Evolutionary conservation across 352 stramenopile genomes (phyloP).

Genomic region (Globisporangium emineosum): DNA sequence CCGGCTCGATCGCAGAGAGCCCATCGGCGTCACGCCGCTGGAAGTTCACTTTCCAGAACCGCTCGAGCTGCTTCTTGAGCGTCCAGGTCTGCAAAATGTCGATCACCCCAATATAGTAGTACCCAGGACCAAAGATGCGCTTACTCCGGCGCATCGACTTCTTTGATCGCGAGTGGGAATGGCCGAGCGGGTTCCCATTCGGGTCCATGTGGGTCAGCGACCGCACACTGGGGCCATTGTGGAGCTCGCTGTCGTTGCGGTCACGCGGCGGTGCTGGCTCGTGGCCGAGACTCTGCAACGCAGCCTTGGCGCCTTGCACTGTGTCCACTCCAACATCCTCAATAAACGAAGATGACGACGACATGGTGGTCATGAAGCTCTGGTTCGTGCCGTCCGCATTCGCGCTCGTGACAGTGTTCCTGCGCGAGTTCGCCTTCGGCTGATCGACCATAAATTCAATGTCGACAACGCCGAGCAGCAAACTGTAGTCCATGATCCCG

Average conservation of each 20-base stretch:
- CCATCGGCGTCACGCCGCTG: conserved; percentile 66
- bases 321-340: neutral
- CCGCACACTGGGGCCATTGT: neutral
- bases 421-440: conserved; percentile 16
- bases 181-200: conserved; percentile 19
- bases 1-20: conserved; percentile 80
- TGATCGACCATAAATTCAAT: conserved; percentile 81
- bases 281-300: neutral
- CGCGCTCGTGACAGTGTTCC: conserved; percentile 30
- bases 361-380: conserved; percentile 36
- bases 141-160: conserved; percentile 70
- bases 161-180: conserved; percentile 28
- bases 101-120: conserved; percentile 90
- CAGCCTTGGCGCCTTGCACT: neutral
- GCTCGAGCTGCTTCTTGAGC: conserved; percentile 75
- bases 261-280: neutral
- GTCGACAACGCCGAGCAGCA: conserved; percentile 84
- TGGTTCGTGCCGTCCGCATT: conserved; percentile 28
- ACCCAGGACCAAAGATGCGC: conserved; percentile 75
- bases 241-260: conserved; percentile 8
- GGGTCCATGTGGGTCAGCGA: conserved; percentile 14
- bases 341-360: conserved; percentile 22
- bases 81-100: conserved; percentile 91
- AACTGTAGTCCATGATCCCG: conserved; percentile 89
- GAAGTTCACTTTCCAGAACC: conserved; percentile 80